Evolutionary conservation across 1,284 basidiomycete species (phyloP).

Genomic region (Puccinia novopanici): DNA sequence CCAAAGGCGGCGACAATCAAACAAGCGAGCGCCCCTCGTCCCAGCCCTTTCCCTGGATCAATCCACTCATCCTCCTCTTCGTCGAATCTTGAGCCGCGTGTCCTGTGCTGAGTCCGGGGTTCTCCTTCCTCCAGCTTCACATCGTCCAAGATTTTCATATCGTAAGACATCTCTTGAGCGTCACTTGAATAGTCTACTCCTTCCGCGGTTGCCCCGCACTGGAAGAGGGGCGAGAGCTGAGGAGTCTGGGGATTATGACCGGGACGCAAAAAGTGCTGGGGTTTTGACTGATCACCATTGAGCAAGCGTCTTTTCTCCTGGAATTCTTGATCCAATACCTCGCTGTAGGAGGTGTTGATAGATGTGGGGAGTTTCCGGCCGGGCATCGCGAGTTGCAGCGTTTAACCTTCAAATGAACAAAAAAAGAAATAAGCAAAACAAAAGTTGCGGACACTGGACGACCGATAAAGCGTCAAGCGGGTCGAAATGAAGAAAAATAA

Average conservation of each 20-base stretch:
- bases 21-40: background rate
- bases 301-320: constrained; percentile 23
- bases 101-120: background rate
- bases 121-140: constrained; percentile 14
- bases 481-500: background rate
- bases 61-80: constrained; percentile 11
- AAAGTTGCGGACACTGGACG: background rate
- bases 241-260: background rate
- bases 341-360: constrained; percentile 16
- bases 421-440: background rate
- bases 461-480: background rate
- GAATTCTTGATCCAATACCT: constrained; percentile 2
- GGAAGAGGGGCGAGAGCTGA: constrained; percentile 36
- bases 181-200: background rate
- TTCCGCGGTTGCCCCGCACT: background rate
- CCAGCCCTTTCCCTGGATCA: constrained; percentile 28
- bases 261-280: background rate
- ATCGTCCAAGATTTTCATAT: background rate
- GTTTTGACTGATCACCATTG: background rate
- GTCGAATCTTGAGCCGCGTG: background rate
- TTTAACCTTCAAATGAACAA: background rate
- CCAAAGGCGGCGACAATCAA: background rate
- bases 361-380: constrained; percentile 8
- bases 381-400: background rate
- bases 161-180: constrained; percentile 17